Evolutionary conservation across 2,329 filamentous ascomycete genomes (phyloP).

Genomic region (Stagonosporopsis vannaccii): DNA sequence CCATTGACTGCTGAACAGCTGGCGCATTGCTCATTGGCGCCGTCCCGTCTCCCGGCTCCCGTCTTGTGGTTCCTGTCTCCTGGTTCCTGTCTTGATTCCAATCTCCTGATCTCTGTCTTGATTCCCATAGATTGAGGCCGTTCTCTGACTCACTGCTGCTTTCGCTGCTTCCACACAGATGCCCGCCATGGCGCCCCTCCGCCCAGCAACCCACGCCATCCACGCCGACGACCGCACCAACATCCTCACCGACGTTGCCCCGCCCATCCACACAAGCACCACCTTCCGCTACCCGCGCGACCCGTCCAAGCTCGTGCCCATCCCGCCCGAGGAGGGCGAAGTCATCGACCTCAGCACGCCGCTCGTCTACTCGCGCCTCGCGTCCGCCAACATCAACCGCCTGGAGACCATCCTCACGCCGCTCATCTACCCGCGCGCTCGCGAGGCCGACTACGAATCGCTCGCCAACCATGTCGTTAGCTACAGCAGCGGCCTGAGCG

Average conservation of each 20-base stretch:
- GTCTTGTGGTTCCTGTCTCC: no score
- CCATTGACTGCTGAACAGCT: background rate
- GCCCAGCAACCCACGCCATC: constrained; percentile 74
- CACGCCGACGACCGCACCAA: constrained; percentile 84
- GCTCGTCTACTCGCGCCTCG: constrained; percentile 79
- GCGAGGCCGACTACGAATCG: constrained; percentile 22
- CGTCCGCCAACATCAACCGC: constrained; percentile 79
- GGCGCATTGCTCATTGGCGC: background rate
- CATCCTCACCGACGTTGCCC: constrained; percentile 79
- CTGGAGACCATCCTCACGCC: constrained; percentile 82
- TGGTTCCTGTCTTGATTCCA: no score
- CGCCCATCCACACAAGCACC: constrained; percentile 88
- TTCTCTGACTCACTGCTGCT: background rate
- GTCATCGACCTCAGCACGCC: constrained; percentile 39
- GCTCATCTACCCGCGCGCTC: constrained; percentile 66
- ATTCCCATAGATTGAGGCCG: no score
- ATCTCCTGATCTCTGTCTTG: no score
- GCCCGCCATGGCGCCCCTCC: constrained; percentile 30
- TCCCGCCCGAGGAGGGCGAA: constrained; percentile 56
- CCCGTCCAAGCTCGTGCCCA: constrained; percentile 68
- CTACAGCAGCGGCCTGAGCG: constrained; percentile 84
- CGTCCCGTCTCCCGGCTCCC: no score
- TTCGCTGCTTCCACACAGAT: background rate
- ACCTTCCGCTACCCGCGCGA: constrained; percentile 84
- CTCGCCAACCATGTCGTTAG: constrained; percentile 66